These are phyloP conservation scores for Trichaptum fuscoviolaceum DNA, from an alignment of 768 basidiomycete species.

Conservation along the genomic window DNA sequence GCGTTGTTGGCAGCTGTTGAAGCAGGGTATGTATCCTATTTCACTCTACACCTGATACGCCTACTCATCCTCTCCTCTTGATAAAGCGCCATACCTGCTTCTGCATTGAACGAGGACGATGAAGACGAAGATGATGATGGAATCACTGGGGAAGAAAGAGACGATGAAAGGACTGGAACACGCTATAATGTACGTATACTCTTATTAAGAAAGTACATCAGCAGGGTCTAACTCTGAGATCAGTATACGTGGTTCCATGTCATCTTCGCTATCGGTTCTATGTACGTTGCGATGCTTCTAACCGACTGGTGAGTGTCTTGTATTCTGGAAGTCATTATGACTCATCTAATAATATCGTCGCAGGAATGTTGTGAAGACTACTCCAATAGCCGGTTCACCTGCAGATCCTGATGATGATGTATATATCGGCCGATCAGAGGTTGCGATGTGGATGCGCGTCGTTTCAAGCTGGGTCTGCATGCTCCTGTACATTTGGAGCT, in stretches of 20 bases:
- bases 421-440: constrained; percentile 91
- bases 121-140: constrained; percentile 58
- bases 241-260: constrained; percentile 99
- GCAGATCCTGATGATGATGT: constrained; percentile 62
- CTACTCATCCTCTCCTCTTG: constrained; percentile 2
- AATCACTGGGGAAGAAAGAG: constrained; percentile 65
- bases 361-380: constrained; percentile 72
- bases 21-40: constrained; percentile 60
- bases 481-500: constrained; percentile 78
- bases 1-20: constrained; percentile 94
- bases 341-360: not conserved
- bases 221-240: constrained; percentile 10
- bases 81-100: constrained; percentile 82
- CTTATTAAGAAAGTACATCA: not conserved
- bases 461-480: constrained; percentile 96
- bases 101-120: constrained; percentile 76
- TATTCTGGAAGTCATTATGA: not conserved
- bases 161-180: constrained; percentile 91
- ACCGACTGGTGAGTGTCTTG: constrained; percentile 81
- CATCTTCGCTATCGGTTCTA: constrained; percentile 91
- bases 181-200: constrained; percentile 79
- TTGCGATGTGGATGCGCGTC: constrained; percentile 99
- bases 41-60: not conserved
- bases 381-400: constrained; percentile 35
- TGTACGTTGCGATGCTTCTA: constrained; percentile 96